Evolutionary conservation across 805 yeast species (phyloP).

Genomic region (Candida oleophila): DNA sequence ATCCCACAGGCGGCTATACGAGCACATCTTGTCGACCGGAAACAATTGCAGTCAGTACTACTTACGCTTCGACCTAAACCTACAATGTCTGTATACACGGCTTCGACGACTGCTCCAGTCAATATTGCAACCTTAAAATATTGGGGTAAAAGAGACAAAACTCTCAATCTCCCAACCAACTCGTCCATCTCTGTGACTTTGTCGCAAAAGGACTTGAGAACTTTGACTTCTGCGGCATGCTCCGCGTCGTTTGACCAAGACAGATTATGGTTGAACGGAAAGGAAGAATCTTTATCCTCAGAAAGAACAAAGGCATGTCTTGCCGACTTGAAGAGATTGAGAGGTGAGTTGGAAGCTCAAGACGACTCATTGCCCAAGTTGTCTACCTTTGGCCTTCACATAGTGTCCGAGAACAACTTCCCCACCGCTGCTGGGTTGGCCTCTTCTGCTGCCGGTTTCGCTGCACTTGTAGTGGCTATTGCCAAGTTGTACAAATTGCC

Average conservation of each 20-base stretch:
- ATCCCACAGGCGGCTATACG: background rate
- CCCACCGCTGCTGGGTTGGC: conserved; percentile 99
- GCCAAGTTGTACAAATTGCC: conserved; percentile 83
- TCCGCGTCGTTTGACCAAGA: conserved; percentile 57
- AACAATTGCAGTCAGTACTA: too few species aligned
- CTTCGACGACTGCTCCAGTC: conserved; percentile 94
- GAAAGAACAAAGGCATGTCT: conserved; percentile 72
- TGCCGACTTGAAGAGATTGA: conserved; percentile 65
- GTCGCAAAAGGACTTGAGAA: conserved; percentile 85
- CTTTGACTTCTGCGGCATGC: conserved; percentile 86
- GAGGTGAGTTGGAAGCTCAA: conserved; percentile 58
- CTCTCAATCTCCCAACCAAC: conserved; percentile 90
- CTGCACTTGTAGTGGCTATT: conserved; percentile 90
- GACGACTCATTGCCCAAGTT: conserved; percentile 59
- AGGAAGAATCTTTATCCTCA: conserved; percentile 65
- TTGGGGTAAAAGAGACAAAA: conserved; percentile 97
- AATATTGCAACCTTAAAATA: conserved; percentile 97
- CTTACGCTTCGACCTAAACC: background rate
- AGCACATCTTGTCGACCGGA: background rate
- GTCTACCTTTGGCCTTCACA: conserved; percentile 65
- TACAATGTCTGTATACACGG: conserved; percentile 55
- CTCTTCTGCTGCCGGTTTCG: conserved; percentile 97
- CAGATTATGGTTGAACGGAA: conserved; percentile 83
- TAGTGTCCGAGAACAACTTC: conserved; percentile 92
- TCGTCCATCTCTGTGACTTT: conserved; percentile 94